phyloP scores from a whole-genome alignment of 2,329 filamentous ascomycete genomes.

The Calonectria pteridis region DNA sequence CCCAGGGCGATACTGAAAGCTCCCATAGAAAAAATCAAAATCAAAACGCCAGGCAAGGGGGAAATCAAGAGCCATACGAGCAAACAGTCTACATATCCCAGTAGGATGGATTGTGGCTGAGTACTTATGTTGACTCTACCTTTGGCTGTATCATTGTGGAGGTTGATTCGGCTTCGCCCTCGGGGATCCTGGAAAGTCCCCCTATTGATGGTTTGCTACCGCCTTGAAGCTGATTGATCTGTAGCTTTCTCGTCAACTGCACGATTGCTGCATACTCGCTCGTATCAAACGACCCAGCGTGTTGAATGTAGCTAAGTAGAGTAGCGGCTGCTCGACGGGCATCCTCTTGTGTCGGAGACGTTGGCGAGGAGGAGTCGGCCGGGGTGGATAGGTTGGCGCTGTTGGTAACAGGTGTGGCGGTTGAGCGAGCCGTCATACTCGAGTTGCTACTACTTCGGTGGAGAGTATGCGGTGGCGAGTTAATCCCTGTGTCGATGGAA shows the following conservation, averaged over 20 bases:
- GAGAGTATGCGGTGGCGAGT: constrained; percentile 50
- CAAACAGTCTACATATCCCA: background rate
- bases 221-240: constrained; percentile 69
- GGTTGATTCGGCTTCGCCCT: constrained; percentile 66
- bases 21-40: constrained; percentile 25
- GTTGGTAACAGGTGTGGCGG: constrained; percentile 34
- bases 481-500: constrained; percentile 58
- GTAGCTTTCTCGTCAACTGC: constrained; percentile 87
- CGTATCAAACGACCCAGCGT: constrained; percentile 79
- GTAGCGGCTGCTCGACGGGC: constrained; percentile 85
- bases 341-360: constrained; percentile 85
- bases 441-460: constrained; percentile 52
- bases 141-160: constrained; percentile 39
- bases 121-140: constrained; percentile 47
- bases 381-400: constrained; percentile 40
- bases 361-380: constrained; percentile 69
- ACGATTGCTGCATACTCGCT: constrained; percentile 83
- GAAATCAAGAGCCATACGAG: constrained; percentile 24
- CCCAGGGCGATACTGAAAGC: background rate
- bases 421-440: constrained; percentile 47
- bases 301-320: constrained; percentile 84
- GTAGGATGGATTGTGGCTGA: background rate
- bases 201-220: constrained; percentile 54
- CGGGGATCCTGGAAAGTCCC: constrained; percentile 67
- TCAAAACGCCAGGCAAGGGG: constrained; percentile 31